phyloP scores from a whole-genome alignment of 2,329 filamentous ascomycete genomes.

The Beauveria rudraprayagi region DNA sequence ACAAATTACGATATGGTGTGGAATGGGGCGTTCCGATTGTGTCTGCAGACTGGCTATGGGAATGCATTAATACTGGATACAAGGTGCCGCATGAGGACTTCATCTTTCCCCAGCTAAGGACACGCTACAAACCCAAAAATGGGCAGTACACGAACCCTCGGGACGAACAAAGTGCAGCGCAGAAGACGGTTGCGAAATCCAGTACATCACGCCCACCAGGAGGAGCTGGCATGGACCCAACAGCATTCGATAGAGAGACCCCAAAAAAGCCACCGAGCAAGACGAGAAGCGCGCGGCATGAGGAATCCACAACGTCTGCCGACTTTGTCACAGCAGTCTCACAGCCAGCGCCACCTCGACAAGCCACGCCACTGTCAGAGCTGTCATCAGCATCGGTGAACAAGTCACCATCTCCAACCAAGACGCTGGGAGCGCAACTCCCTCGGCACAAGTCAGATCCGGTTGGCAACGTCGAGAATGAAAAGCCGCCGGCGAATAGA shows the following conservation, averaged over 20 bases:
- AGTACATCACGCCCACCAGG: conserved; percentile 15
- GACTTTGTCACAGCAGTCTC: conserved; percentile 36
- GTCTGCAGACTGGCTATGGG: conserved; percentile 74
- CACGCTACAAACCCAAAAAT: conserved; percentile 17
- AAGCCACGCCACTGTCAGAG: conserved; percentile 32
- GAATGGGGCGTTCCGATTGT: conserved; percentile 77
- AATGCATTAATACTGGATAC: conserved; percentile 57
- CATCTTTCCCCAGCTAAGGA: conserved; percentile 39
- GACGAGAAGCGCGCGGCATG: conserved; percentile 13
- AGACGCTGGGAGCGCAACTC: conserved; percentile 13
- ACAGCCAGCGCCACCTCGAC: conserved; percentile 23
- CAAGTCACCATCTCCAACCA: conserved; percentile 29
- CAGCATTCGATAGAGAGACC: conserved; percentile 30
- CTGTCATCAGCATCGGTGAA: conserved; percentile 34
- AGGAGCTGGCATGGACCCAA: conserved; percentile 29
- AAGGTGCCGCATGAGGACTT: conserved; percentile 38
- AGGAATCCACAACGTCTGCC: conserved; percentile 24
- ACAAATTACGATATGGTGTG: conserved; percentile 72
- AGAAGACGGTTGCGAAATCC: conserved; percentile 4
- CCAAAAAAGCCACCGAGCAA: conserved; percentile 13
- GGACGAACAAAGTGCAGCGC: conserved; percentile 2
- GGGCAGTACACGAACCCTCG: conserved; percentile 13
- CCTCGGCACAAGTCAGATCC: conserved; percentile 16
- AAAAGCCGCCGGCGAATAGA: background rate
- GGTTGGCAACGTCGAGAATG: conserved; percentile 10